A percentile compares a stretch with the other conserved stretches of the same genome.
These are phyloP conservation scores for Xylaria sp. DNA, from an alignment of 2,329 filamentous ascomycete genomes.

Conservation along the genomic window DNA sequence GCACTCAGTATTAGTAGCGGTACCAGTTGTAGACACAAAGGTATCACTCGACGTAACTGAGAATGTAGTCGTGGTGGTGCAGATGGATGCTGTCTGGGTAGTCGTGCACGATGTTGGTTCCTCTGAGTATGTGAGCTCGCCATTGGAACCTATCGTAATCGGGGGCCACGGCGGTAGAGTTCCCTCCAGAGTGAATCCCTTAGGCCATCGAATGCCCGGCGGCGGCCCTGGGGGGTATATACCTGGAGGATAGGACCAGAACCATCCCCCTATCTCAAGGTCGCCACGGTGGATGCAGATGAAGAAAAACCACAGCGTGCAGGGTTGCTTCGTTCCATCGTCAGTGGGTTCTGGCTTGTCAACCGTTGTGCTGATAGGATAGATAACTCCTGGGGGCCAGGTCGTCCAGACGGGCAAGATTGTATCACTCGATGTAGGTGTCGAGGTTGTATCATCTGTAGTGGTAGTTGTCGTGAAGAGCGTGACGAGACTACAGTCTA, in stretches of 20 bases:
- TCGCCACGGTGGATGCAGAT: neutral
- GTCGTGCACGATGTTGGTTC: neutral
- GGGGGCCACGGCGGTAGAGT: conserved; percentile 3
- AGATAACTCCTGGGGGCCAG: conserved; percentile 14
- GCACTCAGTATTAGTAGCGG: neutral
- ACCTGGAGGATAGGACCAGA: neutral
- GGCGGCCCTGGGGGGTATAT: conserved; percentile 6
- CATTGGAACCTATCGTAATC: neutral
- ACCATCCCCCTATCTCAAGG: neutral
- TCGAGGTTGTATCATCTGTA: neutral
- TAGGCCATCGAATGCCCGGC: neutral
- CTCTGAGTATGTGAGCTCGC: neutral
- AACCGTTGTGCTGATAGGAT: neutral
- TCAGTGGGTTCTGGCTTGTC: conserved; percentile 11
- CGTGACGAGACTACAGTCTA: conserved; percentile 6
- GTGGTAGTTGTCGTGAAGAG: neutral
- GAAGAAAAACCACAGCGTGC: conserved; percentile 17
- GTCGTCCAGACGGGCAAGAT: conserved; percentile 9
- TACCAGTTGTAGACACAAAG: neutral
- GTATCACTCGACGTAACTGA: neutral
- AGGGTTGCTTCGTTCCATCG: neutral
- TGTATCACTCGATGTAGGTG: neutral
- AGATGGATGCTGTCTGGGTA: neutral
- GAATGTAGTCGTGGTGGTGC: neutral
- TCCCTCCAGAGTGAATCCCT: neutral